phyloP scores from a whole-genome alignment of 2,329 filamentous ascomycete genomes.

The Rachicladosporium sp. region DNA sequence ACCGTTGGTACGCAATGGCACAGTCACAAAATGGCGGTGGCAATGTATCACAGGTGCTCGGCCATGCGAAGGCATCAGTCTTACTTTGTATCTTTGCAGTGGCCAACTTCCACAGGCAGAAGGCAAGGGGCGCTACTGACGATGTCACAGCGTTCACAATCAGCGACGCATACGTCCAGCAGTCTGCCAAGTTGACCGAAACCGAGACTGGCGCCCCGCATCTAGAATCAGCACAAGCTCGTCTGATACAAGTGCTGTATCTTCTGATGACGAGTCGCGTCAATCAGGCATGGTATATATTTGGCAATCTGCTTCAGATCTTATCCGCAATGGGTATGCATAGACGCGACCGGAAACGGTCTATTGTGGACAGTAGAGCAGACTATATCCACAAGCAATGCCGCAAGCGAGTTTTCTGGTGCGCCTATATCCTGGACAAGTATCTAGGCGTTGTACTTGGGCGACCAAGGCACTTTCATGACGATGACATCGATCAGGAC shows the following conservation, averaged over 20 bases:
- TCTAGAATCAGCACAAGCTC: constrained; percentile 9
- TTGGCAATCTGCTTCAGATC: constrained; percentile 15
- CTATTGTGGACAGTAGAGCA: not conserved
- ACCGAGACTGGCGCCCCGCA: constrained; percentile 7
- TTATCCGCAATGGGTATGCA: constrained; percentile 11
- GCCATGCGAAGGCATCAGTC: constrained; percentile 28
- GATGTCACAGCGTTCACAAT: constrained; percentile 10
- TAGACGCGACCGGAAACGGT: constrained; percentile 1
- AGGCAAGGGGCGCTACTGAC: constrained; percentile 33
- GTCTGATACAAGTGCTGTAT: constrained; percentile 10
- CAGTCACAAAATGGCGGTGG: constrained; percentile 14
- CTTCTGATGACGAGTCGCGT: constrained; percentile 9
- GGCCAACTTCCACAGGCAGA: constrained; percentile 6
- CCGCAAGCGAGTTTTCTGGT: constrained; percentile 50
- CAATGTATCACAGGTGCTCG: constrained; percentile 22
- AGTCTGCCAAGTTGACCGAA: constrained; percentile 3
- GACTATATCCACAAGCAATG: constrained; percentile 41
- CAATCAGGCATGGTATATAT: constrained; percentile 24
- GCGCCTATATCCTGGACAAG: constrained; percentile 49
- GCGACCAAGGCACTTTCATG: constrained; percentile 47
- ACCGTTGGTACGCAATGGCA: constrained; percentile 28
- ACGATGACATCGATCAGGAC: constrained; percentile 52
- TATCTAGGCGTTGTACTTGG: constrained; percentile 53
- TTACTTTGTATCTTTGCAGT: constrained; percentile 7
- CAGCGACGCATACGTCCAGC: constrained; percentile 4